phyloP scores from a whole-genome alignment of 331 rosid species.

The Erythrophleum ivorense region DNA sequence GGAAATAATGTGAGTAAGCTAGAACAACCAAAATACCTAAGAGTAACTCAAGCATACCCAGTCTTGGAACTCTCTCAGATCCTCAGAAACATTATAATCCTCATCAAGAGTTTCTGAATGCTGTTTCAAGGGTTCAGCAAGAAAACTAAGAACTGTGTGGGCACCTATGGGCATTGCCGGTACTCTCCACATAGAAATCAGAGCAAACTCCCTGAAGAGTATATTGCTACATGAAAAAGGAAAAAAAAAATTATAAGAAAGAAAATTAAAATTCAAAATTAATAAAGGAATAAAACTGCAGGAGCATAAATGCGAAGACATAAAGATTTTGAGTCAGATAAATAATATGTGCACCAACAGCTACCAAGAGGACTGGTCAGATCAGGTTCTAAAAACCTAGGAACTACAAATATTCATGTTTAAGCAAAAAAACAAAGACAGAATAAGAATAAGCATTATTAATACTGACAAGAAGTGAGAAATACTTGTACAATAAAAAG shows the following conservation, averaged over 20 bases:
- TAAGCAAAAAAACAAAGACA: slow-evolving; percentile 3
- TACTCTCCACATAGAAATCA: slow-evolving; percentile 97
- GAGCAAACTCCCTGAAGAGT: slow-evolving; percentile 93
- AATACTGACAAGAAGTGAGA: slow-evolving; percentile 17
- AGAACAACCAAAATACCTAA: slow-evolving; percentile 26
- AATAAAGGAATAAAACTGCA: slow-evolving; percentile 29
- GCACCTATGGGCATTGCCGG: slow-evolving; percentile 96
- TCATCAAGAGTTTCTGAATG: slow-evolving; percentile 74
- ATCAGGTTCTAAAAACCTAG: slow-evolving; percentile 33
- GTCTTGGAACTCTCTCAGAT: slow-evolving; percentile 88
- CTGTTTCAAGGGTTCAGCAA: slow-evolving; percentile 95
- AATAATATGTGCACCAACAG: slow-evolving; percentile 27
- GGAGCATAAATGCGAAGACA: slow-evolving; percentile 20
- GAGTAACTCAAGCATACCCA: slow-evolving; percentile 66
- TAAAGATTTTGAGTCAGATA: background rate
- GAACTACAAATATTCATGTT: slow-evolving; percentile 30
- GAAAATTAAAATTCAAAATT: slow-evolving; percentile 37
- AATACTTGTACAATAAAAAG: slow-evolving; percentile 16
- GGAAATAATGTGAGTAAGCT: slow-evolving; percentile 31
- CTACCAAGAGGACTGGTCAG: slow-evolving; percentile 29
- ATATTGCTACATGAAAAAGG: slow-evolving; percentile 62
- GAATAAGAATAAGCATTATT: slow-evolving; percentile 36
- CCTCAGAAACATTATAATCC: slow-evolving; percentile 62
- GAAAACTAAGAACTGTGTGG: slow-evolving; percentile 85
- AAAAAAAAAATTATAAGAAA: background rate